phyloP scores from a whole-genome alignment of 495 filamentous ascomycete genomes.

The Daldinia grandis region DNA sequence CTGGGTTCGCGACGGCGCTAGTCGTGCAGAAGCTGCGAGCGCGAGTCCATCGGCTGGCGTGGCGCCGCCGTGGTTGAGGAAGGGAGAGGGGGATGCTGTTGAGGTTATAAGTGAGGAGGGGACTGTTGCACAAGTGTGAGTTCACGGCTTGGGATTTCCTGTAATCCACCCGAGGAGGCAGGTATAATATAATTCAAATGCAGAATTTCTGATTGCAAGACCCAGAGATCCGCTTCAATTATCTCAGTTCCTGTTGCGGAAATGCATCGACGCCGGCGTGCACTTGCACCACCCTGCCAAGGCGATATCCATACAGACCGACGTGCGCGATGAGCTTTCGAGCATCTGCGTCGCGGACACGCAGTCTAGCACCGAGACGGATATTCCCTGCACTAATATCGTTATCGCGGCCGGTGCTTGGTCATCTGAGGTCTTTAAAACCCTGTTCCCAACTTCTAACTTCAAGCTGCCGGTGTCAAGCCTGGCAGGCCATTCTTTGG shows the following conservation, averaged over 20 bases:
- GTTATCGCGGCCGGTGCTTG: conserved; percentile 75
- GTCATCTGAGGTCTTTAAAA: conserved; percentile 68
- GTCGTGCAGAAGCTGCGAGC: conserved; percentile 66
- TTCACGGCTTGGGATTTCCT: conserved; percentile 5
- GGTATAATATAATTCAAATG: neutral
- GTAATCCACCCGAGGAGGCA: neutral
- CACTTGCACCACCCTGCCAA: conserved; percentile 70
- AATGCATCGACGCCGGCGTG: conserved; percentile 67
- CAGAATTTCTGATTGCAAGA: neutral
- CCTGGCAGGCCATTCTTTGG: conserved; percentile 76
- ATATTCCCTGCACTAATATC: conserved; percentile 65
- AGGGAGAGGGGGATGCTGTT: conserved; percentile 57
- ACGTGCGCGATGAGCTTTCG: conserved; percentile 55
- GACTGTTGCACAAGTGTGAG: conserved; percentile 71
- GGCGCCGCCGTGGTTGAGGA: conserved; percentile 68
- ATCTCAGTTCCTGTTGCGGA: conserved; percentile 68
- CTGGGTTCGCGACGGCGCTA: conserved; percentile 70
- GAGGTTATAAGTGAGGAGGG: conserved; percentile 71
- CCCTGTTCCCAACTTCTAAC: conserved; percentile 67
- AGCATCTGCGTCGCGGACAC: conserved; percentile 56
- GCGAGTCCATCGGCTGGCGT: conserved; percentile 23
- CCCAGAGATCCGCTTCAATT: conserved; percentile 63
- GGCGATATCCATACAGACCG: conserved; percentile 61
- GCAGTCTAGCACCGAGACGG: conserved; percentile 59
- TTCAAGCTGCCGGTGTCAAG: conserved; percentile 63